Base-by-base conservation (phyloP, 805 yeast genomes). In the Dipodascus geniculatus region DNA sequence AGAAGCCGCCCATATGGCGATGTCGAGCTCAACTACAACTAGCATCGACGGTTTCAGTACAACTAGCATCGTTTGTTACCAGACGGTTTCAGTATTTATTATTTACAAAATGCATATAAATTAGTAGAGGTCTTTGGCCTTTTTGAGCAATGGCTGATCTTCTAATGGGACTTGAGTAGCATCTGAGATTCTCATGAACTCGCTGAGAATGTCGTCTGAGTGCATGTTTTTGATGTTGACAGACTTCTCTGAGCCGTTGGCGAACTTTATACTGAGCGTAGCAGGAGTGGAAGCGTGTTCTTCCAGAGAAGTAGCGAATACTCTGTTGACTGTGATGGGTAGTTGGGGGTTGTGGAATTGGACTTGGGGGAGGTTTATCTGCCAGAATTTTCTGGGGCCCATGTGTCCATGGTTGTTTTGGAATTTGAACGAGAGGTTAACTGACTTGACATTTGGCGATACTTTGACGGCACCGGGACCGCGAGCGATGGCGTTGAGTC, bases 281-380 rank as follows among this genome's bases (percentile, higher is more conserved):
- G 73, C 44, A 61, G 68, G 47, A 57, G 58, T n/a, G 47, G 51
- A 62, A 55, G n/a, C 55, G 55, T 50, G 69, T 65, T 42, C 73
- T 70, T 48, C 49, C 19, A 22, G 17, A 14, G 6, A 8, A 22
- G 4, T 85, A 73, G 49, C 49, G 31, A 8, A 47, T 14, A 23
- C n/a, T 59, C 89, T 73, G 14, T 76, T 70, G 35, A 87, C 83
- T 22, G 75, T 73, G 54, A 87, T 80, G 22, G 79, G 76, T 23
- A 85, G 63, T 48, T 72, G 70, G n/a, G 91, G 90, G 67, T 89
- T 89, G 71, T 87, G 90, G 67, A 85, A 89, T 65, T 80, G 82
- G 57, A 89, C 74, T 3, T 89, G 80, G 23, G 93, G 95, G 54
- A 89, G 71, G 68, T 80, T 77, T 51, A 74, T 70, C 60, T 78